Evolutionary conservation across 805 yeast genomes (phyloP).

Genomic region (Suhomyces sp.): DNA sequence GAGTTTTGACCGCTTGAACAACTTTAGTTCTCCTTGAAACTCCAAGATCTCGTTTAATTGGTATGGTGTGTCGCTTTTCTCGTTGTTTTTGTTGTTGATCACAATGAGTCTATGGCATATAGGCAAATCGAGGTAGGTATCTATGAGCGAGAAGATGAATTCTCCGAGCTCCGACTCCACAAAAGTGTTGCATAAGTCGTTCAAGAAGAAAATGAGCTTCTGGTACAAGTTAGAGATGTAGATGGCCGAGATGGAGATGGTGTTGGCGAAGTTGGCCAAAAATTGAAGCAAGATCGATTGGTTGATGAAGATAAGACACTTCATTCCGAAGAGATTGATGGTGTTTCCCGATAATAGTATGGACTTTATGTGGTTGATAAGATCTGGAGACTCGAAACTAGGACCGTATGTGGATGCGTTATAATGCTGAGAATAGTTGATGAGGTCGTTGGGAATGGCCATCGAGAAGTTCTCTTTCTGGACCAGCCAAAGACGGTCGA

Average conservation of each 20-base stretch:
- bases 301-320: constrained; percentile 34
- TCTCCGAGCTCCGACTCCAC: constrained; percentile 26
- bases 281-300: constrained; percentile 35
- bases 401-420: not conserved
- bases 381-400: constrained; percentile 1
- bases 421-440: not conserved
- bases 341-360: constrained; percentile 2
- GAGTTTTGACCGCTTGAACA: constrained; percentile 47
- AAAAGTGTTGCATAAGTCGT: constrained; percentile 31
- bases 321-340: constrained; percentile 24
- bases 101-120: constrained; percentile 25
- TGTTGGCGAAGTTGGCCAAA: constrained; percentile 32
- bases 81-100: constrained; percentile 12
- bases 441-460: constrained; percentile 3
- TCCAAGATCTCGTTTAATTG: constrained; percentile 29
- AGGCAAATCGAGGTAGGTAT: constrained; percentile 35
- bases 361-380: constrained; percentile 1
- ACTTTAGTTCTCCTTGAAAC: constrained; percentile 47
- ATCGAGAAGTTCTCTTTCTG: constrained; percentile 4
- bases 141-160: constrained; percentile 38
- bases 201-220: constrained; percentile 37
- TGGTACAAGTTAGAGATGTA: constrained; percentile 39
- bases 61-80: constrained; percentile 6
- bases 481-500: constrained; percentile 14
- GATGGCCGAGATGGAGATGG: constrained; percentile 41